These are phyloP conservation scores for Umbelopsis ramanniana DNA, from an alignment of 192 early-diverging fungal species.

Conservation along the genomic window DNA sequence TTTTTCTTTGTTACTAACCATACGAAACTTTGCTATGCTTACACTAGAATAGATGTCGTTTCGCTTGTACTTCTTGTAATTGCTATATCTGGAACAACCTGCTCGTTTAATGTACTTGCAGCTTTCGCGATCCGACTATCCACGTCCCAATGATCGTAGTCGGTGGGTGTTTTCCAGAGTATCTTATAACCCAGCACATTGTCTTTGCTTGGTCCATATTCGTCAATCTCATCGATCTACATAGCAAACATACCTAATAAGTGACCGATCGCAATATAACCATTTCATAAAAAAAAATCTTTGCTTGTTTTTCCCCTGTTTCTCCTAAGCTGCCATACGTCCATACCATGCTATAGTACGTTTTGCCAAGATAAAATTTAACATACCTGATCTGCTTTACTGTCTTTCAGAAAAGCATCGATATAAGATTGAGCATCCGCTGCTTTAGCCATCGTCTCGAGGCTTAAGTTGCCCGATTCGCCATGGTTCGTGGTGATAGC, in stretches of 20 bases:
- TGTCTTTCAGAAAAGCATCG: background rate
- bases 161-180: background rate
- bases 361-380: background rate
- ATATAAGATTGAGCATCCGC: background rate
- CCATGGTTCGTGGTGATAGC: background rate
- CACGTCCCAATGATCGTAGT: conserved; percentile 17
- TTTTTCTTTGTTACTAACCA: background rate
- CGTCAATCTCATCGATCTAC: conserved; percentile 8
- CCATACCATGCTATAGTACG: background rate
- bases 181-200: conserved; percentile 6
- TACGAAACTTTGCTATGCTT: background rate
- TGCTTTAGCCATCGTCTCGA: background rate
- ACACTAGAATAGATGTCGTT: background rate
- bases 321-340: background rate
- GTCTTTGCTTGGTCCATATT: conserved; percentile 13
- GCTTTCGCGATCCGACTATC: conserved; percentile 18
- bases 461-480: background rate
- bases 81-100: conserved; percentile 11
- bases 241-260: background rate
- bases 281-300: background rate
- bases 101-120: conserved; percentile 10
- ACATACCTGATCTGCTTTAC: conserved; percentile 15
- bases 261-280: background rate
- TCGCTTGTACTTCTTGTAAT: conserved; percentile 9
- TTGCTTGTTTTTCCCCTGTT: background rate